phyloP scores from a whole-genome alignment of 1,284 basidiomycete genomes.

The Ganoderma meredithae region DNA sequence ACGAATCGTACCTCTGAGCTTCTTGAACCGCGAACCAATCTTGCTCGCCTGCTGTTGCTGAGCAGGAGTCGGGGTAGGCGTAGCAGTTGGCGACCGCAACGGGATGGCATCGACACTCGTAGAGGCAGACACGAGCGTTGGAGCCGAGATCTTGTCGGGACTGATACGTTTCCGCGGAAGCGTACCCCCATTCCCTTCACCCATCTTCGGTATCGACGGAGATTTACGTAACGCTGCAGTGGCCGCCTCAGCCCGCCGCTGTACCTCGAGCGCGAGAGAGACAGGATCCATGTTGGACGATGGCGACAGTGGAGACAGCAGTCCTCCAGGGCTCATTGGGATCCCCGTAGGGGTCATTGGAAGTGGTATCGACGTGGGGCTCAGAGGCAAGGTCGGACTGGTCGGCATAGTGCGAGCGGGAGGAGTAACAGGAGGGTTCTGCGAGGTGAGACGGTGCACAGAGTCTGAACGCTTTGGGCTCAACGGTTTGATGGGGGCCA shows the following conservation, averaged over 20 bases:
- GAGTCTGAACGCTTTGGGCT: conserved; percentile 31
- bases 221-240: conserved; percentile 71
- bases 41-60: conserved; percentile 35
- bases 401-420: conserved; percentile 19
- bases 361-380: not conserved
- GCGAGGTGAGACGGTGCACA: conserved; percentile 16
- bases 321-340: conserved; percentile 1
- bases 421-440: conserved; percentile 13
- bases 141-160: conserved; percentile 76
- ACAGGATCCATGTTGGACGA: conserved; percentile 31
- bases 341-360: not conserved
- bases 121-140: conserved; percentile 74
- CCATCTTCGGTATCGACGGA: conserved; percentile 58
- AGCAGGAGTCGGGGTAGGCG: conserved; percentile 30
- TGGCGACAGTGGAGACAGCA: conserved; percentile 28
- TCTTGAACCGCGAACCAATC: conserved; percentile 67
- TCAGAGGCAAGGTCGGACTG: conserved; percentile 6
- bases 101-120: conserved; percentile 81
- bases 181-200: conserved; percentile 41
- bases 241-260: conserved; percentile 72
- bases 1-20: conserved; percentile 71
- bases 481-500: conserved; percentile 22
- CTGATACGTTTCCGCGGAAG: conserved; percentile 68
- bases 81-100: conserved; percentile 52
- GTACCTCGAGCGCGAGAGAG: conserved; percentile 62